Evolutionary conservation across 306 rosid species (phyloP).

Genomic region (Heteromeles arbutifolia): DNA sequence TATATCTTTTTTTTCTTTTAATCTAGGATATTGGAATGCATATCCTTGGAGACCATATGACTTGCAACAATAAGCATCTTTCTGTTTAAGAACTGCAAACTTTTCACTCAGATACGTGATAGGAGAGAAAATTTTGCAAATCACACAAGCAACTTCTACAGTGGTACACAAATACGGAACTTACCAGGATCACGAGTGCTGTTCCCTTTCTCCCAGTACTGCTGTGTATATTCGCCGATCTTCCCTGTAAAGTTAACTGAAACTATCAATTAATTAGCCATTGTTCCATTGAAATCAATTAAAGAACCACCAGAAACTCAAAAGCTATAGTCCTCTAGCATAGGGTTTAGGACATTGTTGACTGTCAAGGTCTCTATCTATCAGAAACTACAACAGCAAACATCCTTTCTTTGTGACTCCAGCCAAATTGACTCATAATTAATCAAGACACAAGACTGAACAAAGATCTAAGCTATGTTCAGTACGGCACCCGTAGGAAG

Average conservation of each 20-base stretch:
- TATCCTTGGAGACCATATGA: background rate
- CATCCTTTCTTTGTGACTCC: background rate
- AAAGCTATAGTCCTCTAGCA: background rate
- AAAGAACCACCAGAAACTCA: background rate
- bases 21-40: background rate
- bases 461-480: background rate
- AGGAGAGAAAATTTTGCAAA: background rate
- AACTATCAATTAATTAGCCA: background rate
- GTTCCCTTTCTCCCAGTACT: conserved; percentile 60
- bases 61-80: background rate
- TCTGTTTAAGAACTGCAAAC: background rate
- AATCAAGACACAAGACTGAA: background rate
- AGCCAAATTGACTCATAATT: background rate
- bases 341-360: conserved; percentile 3
- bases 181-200: conserved; percentile 58
- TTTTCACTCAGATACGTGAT: background rate
- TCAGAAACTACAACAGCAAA: background rate
- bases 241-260: conserved; percentile 48
- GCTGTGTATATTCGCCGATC: conserved; percentile 57
- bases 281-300: background rate
- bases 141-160: background rate
- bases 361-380: conserved; percentile 2
- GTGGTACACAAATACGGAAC: conserved; percentile 20
- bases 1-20: background rate
- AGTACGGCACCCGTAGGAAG: background rate